Evolutionary conservation across 768 basidiomycete genomes (phyloP).

Genomic region (Tulasnella sp.): DNA sequence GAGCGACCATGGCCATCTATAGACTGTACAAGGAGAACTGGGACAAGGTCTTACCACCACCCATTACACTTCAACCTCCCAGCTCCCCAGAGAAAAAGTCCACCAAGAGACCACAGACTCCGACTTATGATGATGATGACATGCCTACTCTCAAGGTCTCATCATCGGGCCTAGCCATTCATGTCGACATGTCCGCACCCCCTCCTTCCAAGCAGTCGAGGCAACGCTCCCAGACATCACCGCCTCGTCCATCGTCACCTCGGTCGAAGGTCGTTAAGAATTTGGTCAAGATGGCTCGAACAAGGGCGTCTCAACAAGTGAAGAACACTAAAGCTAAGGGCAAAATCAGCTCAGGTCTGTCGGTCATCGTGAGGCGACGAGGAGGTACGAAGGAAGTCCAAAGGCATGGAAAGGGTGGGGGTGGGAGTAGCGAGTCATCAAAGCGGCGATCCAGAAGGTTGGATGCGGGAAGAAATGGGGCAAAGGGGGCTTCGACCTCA

Average conservation of each 20-base stretch:
- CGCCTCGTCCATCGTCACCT: not conserved
- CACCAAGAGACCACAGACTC: not conserved
- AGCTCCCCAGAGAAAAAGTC: not conserved
- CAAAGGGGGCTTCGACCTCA: too few relatives aligned
- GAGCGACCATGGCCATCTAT: slow-evolving; percentile 92
- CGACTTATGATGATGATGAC: too few relatives aligned
- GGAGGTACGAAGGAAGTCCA: slow-evolving; percentile 29
- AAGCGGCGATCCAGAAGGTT: too few relatives aligned
- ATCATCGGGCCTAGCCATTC: too few relatives aligned
- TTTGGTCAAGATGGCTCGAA: not conserved
- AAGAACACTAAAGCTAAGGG: slow-evolving; percentile 22
- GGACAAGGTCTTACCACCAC: not conserved
- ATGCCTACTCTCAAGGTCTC: slow-evolving; percentile 24
- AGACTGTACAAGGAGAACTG: slow-evolving; percentile 42
- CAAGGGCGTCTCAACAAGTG: too few relatives aligned
- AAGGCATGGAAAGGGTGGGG: too few relatives aligned
- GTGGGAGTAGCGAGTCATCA: too few relatives aligned
- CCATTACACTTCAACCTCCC: not conserved
- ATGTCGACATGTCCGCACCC: too few relatives aligned
- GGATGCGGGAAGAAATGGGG: too few relatives aligned
- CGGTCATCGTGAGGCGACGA: slow-evolving; percentile 31
- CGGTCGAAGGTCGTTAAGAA: not conserved
- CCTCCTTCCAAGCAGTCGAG: not conserved
- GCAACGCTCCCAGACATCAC: not conserved
- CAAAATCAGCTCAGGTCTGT: slow-evolving; percentile 32